phyloP scores from a whole-genome alignment of 192 early-diverging fungal species.

The Coemansia asiatica region DNA sequence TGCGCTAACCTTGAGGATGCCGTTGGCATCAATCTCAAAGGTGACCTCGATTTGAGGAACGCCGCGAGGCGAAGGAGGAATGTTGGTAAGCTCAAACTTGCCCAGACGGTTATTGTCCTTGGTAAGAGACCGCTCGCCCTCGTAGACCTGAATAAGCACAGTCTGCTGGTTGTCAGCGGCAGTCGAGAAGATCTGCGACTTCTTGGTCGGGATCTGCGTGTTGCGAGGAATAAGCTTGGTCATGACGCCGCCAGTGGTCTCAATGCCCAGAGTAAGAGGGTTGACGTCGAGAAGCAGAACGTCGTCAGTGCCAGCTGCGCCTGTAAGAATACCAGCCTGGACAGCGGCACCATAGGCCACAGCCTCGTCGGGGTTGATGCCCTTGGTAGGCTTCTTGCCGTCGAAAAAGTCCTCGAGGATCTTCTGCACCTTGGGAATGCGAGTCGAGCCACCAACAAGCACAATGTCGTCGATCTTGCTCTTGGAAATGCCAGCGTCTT shows the following conservation, averaged over 20 bases:
- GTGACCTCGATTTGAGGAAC: conserved; percentile 97
- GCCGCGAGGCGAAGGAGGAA: conserved; percentile 93
- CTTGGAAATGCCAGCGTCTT: conserved; percentile 87
- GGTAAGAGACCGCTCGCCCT: conserved; percentile 95
- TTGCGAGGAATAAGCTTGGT: conserved; percentile 92
- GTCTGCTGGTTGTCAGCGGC: conserved; percentile 96
- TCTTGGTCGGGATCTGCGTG: conserved; percentile 94
- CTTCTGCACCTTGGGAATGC: conserved; percentile 96
- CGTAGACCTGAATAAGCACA: conserved; percentile 95
- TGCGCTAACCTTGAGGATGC: conserved; percentile 90
- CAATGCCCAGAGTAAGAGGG: conserved; percentile 96
- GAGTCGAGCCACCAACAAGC: conserved; percentile 96
- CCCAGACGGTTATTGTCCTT: conserved; percentile 98
- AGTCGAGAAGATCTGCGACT: conserved; percentile 97
- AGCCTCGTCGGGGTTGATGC: conserved; percentile 98
- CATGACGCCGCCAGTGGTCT: conserved; percentile 97
- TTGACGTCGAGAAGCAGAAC: conserved; percentile 90
- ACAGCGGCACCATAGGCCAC: conserved; percentile 98
- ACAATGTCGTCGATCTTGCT: conserved; percentile 92
- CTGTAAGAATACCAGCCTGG: conserved; percentile 87
- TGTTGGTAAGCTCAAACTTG: conserved; percentile 94
- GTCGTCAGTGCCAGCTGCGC: conserved; percentile 63
- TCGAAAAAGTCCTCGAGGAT: conserved; percentile 93
- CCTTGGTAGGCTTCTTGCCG: conserved; percentile 95
- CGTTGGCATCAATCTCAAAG: conserved; percentile 94